phyloP scores from a whole-genome alignment of 768 basidiomycete genomes.

The Pluteus cervinus region DNA sequence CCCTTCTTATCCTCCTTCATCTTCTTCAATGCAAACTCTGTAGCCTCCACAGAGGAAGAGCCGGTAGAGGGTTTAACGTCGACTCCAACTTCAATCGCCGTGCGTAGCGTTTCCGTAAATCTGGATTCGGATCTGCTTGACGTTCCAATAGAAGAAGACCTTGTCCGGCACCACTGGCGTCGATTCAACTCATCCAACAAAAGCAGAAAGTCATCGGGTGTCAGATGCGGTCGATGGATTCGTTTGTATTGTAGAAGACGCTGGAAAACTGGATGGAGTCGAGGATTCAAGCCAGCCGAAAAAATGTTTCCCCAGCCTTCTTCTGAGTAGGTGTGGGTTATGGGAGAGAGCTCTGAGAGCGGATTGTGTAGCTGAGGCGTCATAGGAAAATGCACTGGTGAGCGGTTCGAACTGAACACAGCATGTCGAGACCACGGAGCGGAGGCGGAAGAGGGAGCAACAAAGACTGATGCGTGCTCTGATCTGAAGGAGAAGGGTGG shows the following conservation, averaged over 20 bases:
- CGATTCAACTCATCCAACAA: too few relatives aligned
- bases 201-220: too few relatives aligned
- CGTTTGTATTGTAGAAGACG: constrained; percentile 22
- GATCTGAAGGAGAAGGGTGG: background rate
- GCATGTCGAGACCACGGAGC: constrained; percentile 4
- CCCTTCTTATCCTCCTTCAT: too few relatives aligned
- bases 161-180: too few relatives aligned
- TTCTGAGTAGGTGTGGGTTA: constrained; percentile 17
- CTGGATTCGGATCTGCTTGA: too few relatives aligned
- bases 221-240: constrained; percentile 14
- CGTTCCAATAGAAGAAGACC: too few relatives aligned
- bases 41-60: too few relatives aligned
- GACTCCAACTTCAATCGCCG: too few relatives aligned
- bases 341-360: constrained; percentile 5
- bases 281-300: constrained; percentile 54
- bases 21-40: too few relatives aligned
- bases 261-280: constrained; percentile 32
- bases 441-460: constrained; percentile 1
- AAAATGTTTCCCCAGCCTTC: constrained; percentile 54
- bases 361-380: constrained; percentile 10
- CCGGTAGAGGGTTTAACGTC: too few relatives aligned
- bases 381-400: constrained; percentile 6
- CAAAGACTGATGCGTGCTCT: background rate
- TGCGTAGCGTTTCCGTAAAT: too few relatives aligned
- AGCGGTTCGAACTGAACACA: background rate